Base-by-base conservation (phyloP, 2,329 filamentous ascomycete genomes). In the Claviceps pazoutovae region DNA sequence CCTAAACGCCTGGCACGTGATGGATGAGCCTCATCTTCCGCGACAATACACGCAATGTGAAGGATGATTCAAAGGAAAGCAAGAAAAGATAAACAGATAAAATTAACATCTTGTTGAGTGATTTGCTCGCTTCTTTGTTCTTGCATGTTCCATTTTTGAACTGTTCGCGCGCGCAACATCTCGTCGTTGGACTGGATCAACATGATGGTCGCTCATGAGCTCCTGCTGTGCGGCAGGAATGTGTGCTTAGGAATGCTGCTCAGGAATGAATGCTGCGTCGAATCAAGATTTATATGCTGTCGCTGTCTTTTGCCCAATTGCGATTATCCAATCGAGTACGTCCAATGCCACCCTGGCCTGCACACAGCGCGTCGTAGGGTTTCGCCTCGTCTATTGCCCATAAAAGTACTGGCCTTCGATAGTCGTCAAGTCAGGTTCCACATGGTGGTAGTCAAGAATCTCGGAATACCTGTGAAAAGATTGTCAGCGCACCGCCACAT, bases 391-490 rank as follows among this genome's bases (percentile, higher is more conserved):
- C 56, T 65, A 68, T 63, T 68, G 64, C 49, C 63, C 64, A 51
- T 65, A 61, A 56, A 66, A 68, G 46, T 61, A 66, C 49, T 58
- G 64, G 23, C 66, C 66, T 16, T 71, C 72, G 60, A 72, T 68
- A 56, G 62, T 58, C 23, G 62, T 62, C 37, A 58, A 58, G 46
- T 63, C 64, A 45, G 75, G 69, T 55, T 95, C 89, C 56, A 95
- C 84, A 64, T 97, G 96, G 73, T 97, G 93, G 71, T 96, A 97
- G 70, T 97, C 90, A 61, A 97, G 84, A 62, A 98, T 97, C 69
- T 97, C 91, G 50, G 90, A 95, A 75, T 97, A 97, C 89, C 90
- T 95, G n/a, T 6, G n/a, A 9, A 8, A 11, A 43, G 14, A 49
- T 7, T n/a, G 17, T 49, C 17, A 49, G 48, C 48, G n/a, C n/a